Percentiles rank a stretch among this genome's conserved stretches.
phyloP scores from a whole-genome alignment of 2,329 filamentous ascomycete species.

The Neonectria neomacrospora region DNA sequence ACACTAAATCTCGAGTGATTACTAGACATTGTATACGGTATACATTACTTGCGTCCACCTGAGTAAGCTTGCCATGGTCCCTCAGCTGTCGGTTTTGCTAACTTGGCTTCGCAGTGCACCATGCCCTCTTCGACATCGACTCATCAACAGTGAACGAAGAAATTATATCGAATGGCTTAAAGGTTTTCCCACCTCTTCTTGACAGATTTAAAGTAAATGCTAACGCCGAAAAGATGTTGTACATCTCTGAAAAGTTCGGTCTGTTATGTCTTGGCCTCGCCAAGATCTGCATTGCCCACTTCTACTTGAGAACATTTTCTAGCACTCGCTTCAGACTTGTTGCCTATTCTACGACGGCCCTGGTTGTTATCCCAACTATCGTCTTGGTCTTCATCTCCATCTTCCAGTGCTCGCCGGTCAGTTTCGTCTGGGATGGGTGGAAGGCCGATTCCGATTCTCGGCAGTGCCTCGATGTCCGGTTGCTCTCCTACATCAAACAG shows the following conservation, averaged over 20 bases:
- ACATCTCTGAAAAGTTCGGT: constrained; percentile 49
- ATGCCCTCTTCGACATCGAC: constrained; percentile 17
- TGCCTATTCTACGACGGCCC: constrained; percentile 48
- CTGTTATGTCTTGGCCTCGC: constrained; percentile 52
- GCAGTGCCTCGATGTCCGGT: constrained; percentile 37
- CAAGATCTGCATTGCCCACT: constrained; percentile 53
- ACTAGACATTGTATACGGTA: constrained; percentile 41
- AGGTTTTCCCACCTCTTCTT: not conserved
- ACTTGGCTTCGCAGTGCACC: constrained; percentile 4
- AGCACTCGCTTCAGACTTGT: constrained; percentile 47
- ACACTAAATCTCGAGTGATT: constrained; percentile 11
- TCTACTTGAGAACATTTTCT: constrained; percentile 54
- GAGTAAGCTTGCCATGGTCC: not conserved
- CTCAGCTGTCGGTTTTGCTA: not conserved
- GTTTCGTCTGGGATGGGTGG: constrained; percentile 50
- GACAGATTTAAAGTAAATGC: no score
- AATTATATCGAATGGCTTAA: constrained; percentile 8
- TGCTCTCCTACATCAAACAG: constrained; percentile 55
- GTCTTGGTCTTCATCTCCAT: constrained; percentile 52
- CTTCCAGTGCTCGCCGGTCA: constrained; percentile 54
- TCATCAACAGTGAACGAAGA: not conserved
- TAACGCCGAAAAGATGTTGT: constrained; percentile 42
- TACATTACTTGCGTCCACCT: constrained; percentile 22
- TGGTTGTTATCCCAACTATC: constrained; percentile 50
- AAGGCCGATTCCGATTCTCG: constrained; percentile 8